Evolutionary conservation across 139 green algal genomes (phyloP), one percentile per base, ranked within the genome.

Genomic region (Chlamydomonas sp.): DNA sequence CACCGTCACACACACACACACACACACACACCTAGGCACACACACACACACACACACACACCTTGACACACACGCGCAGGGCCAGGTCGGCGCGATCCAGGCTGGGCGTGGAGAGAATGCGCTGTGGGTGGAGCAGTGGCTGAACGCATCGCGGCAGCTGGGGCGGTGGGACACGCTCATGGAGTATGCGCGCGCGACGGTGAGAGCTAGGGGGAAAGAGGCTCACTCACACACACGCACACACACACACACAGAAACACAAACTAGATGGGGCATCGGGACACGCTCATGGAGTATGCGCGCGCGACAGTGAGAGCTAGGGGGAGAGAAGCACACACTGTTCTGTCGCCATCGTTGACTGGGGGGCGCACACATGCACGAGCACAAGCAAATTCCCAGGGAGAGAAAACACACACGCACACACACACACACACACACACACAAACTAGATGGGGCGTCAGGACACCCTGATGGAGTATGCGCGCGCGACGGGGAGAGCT

Each of bases 241-340:
- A 16, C 43, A 54, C 16, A 54, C n/a, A n/a, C n/a, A n/a, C n/a
- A n/a, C n/a, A n/a, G n/a, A n/a, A n/a, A n/a, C n/a, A n/a, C n/a
- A n/a, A n/a, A n/a, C n/a, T 71, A 94, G 74, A 86, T 98, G 38
- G 92, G 89, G 73, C 92, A 98, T 73, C 98, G 95, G 95, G 91
- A 98, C 34, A 69, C 83, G 0, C 66, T 98, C 28, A 58, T 76
- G 0, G 90, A 97, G 71, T 98, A 95, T 48, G 86, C 80, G 2
- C 48, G 75, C 16, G 38, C 38, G 6, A 83, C 90, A 5, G n/a
- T n/a, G n/a, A 83, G n/a, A n/a, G n/a, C n/a, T n/a, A n/a, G n/a
- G n/a, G 36, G n/a, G n/a, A n/a, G n/a, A n/a, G n/a, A n/a, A n/a
- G n/a, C n/a, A n/a, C n/a, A n/a, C n/a, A n/a, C n/a, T n/a, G n/a